phyloP scores from a whole-genome alignment of 257 asterid genomes.

The Solanum gracilifrons region DNA sequence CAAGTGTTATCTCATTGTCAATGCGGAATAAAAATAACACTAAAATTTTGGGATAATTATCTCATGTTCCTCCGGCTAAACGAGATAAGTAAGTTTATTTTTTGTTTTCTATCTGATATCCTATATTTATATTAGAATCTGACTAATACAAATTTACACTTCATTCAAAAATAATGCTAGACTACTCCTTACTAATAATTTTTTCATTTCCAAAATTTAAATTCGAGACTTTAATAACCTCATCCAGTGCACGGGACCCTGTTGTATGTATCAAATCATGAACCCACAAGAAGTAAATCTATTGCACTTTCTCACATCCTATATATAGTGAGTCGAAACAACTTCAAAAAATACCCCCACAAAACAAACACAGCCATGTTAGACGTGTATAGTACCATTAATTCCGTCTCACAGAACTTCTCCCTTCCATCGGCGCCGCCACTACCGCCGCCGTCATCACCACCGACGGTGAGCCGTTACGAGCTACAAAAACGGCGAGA shows the following conservation, averaged over 20 bases:
- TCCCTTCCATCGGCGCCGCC: background rate
- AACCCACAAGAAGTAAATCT: background rate
- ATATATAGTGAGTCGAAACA: background rate
- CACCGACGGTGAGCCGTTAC: conserved; percentile 36
- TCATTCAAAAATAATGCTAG: rapidly evolving
- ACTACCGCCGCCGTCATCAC: background rate
- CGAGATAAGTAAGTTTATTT: background rate
- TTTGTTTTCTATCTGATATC: too few species aligned
- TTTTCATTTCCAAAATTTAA: too few species aligned
- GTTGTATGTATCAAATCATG: background rate
- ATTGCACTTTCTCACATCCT: background rate
- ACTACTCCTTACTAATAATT: rapidly evolving
- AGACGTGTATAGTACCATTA: background rate
- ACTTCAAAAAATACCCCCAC: background rate
- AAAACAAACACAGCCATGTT: background rate
- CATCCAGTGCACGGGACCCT: background rate
- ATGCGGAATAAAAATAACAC: too few species aligned
- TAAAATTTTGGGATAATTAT: too few species aligned
- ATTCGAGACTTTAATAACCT: too few species aligned
- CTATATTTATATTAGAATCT: too few species aligned
- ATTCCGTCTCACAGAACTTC: background rate
- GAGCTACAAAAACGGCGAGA: conserved; percentile 57
- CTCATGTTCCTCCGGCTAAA: too few species aligned
- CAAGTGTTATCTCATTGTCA: too few species aligned
- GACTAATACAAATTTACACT: too few species aligned